phyloP scores from a whole-genome alignment of 768 basidiomycete species.

The Phaeotremella skinneri region DNA sequence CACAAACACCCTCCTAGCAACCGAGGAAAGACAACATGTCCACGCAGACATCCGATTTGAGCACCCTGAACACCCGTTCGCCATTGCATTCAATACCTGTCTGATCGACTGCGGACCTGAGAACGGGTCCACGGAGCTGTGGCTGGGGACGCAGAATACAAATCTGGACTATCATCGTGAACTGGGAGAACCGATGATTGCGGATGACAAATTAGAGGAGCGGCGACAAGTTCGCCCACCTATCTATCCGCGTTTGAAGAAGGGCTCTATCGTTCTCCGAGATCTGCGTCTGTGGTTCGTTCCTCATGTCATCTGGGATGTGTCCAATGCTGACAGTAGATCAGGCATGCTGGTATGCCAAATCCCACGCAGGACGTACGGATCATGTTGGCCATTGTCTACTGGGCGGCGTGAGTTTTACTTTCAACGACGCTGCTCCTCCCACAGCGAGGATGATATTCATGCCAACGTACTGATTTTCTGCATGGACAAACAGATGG shows the following conservation, averaged over 20 bases:
- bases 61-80: slow-evolving; percentile 14
- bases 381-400: slow-evolving; percentile 4
- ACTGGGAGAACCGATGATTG: slow-evolving; percentile 10
- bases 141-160: slow-evolving; percentile 16
- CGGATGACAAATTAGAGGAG: slow-evolving; percentile 10
- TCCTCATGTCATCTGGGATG: not conserved
- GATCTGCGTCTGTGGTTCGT: slow-evolving; percentile 14
- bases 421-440: not conserved
- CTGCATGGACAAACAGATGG: slow-evolving; percentile 3
- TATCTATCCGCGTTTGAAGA: slow-evolving; percentile 14
- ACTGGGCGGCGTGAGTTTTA: slow-evolving; percentile 7
- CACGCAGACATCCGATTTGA: slow-evolving; percentile 20
- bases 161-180: not conserved
- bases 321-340: not conserved
- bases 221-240: slow-evolving; percentile 11
- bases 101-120: slow-evolving; percentile 10
- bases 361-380: slow-evolving; percentile 3
- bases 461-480: not conserved
- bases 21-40: slow-evolving; percentile 9
- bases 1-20: slow-evolving; percentile 9
- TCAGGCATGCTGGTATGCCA: slow-evolving; percentile 15
- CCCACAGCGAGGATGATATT: not conserved
- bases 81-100: slow-evolving; percentile 8
- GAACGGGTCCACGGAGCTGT: slow-evolving; percentile 16
- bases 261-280: slow-evolving; percentile 13